Conservation (phyloP, 2,329 filamentous ascomycete species). For the Hypomyces rosellus region DNA sequence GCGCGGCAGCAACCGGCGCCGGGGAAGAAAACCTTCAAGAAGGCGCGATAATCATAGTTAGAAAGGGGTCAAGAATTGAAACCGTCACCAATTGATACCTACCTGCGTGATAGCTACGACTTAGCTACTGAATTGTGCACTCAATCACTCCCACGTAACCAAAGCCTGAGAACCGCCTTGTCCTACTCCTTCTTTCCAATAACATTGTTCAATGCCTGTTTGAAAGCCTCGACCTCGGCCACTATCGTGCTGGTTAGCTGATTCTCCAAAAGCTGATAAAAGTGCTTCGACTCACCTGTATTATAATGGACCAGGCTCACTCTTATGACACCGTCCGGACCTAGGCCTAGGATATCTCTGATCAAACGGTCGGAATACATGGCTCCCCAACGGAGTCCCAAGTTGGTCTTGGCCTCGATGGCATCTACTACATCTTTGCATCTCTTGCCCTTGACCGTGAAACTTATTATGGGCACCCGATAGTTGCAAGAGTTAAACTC, state of each 20-base stretch:
- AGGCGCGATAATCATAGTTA: too few relatives aligned
- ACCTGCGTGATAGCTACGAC: too few relatives aligned
- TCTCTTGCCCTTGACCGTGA: constrained; percentile 50
- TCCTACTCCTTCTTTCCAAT: background rate
- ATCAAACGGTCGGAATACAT: constrained; percentile 63
- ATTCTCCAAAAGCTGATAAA: background rate
- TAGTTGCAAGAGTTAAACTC: constrained; percentile 37
- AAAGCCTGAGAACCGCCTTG: too few relatives aligned
- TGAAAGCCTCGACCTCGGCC: constrained; percentile 49
- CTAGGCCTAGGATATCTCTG: constrained; percentile 51
- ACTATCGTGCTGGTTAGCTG: constrained; percentile 30
- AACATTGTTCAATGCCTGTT: constrained; percentile 44
- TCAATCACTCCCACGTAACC: too few relatives aligned
- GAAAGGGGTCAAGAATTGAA: too few relatives aligned
- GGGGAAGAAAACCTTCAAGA: too few relatives aligned
- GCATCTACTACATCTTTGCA: constrained; percentile 54
- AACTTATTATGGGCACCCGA: constrained; percentile 62
- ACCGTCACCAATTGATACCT: too few relatives aligned
- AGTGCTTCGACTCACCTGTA: constrained; percentile 43
- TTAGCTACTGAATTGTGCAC: too few relatives aligned
- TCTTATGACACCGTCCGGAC: constrained; percentile 55
- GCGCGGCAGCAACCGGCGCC: too few relatives aligned
- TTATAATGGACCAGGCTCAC: constrained; percentile 73
- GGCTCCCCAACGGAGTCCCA: constrained; percentile 59
- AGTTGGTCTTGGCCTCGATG: constrained; percentile 52